Percentiles rank a stretch among this genome's conserved stretches.
Evolutionary conservation across 2,329 filamentous ascomycete genomes (phyloP).

Genomic region (Cercospora beticola): DNA sequence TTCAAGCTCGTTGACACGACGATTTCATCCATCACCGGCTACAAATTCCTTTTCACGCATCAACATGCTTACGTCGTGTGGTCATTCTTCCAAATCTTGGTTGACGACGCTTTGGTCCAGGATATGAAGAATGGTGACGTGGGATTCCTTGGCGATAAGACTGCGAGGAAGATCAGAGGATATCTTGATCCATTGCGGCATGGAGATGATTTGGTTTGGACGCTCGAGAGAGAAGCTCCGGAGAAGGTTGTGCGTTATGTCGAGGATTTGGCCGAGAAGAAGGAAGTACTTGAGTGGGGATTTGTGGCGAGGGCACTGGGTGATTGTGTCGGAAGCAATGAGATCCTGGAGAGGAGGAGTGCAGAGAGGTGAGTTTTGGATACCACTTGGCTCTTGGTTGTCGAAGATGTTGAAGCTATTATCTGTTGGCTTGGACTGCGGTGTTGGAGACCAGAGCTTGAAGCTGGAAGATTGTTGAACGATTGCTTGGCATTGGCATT

Average conservation of each 20-base stretch:
- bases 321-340: conserved; percentile 23
- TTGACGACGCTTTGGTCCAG: conserved; percentile 22
- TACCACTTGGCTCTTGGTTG: background rate
- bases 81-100: conserved; percentile 36
- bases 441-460: background rate
- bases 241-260: conserved; percentile 11
- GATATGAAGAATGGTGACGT: conserved; percentile 34
- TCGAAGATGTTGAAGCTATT: background rate
- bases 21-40: conserved; percentile 24
- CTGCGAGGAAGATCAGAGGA: conserved; percentile 28
- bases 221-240: conserved; percentile 4
- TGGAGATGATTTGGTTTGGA: conserved; percentile 24
- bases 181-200: conserved; percentile 24
- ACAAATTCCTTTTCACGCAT: conserved; percentile 28
- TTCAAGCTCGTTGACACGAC: conserved; percentile 19
- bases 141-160: conserved; percentile 33
- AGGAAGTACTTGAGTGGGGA: conserved; percentile 16
- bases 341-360: conserved; percentile 9
- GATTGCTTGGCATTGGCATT: background rate
- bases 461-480: background rate
- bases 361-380: background rate
- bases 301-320: conserved; percentile 30
- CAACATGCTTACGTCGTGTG: conserved; percentile 34
- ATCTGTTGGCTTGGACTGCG: no score
- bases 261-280: conserved; percentile 7